Evolutionary conservation across 148 eudicot genomes (phyloP).

Genomic region (Vaccinium darrowii): DNA sequence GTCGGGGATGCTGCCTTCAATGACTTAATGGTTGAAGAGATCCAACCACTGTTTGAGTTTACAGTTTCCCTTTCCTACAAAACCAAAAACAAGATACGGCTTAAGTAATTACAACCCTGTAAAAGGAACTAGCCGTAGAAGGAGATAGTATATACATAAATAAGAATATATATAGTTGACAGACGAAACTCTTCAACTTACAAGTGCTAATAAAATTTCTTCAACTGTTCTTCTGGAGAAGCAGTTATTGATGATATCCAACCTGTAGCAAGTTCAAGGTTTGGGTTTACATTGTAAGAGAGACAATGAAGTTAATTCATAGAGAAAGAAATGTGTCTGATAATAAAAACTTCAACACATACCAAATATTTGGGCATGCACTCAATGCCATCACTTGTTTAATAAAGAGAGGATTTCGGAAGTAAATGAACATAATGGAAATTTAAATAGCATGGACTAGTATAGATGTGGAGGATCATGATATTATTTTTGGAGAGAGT

Average conservation of each 20-base stretch:
- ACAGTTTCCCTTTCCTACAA: conserved; percentile 64
- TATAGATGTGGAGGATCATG: not conserved
- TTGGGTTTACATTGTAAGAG: conserved; percentile 7
- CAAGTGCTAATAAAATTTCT: conserved; percentile 75
- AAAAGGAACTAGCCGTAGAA: not conserved
- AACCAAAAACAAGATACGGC: not conserved
- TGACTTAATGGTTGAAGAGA: conserved; percentile 60
- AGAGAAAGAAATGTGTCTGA: not conserved
- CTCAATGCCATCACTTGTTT: not conserved
- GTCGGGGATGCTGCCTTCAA: conserved; percentile 84
- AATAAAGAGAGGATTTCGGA: not conserved
- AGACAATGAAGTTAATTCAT: not conserved
- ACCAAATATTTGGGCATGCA: not conserved
- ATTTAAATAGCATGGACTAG: not conserved
- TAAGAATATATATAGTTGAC: not conserved
- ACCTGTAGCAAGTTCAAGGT: conserved; percentile 38
- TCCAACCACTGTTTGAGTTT: conserved; percentile 56
- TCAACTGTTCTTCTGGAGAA: conserved; percentile 72
- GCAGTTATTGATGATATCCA: conserved; percentile 60
- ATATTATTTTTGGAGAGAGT: not conserved
- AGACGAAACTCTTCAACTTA: conserved; percentile 38
- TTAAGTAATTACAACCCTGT: not conserved
- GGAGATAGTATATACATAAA: not conserved
- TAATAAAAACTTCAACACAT: not conserved
- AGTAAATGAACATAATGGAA: not conserved